phyloP scores from a whole-genome alignment of 768 basidiomycete species.

The Peribolospora kevripleyi region DNA sequence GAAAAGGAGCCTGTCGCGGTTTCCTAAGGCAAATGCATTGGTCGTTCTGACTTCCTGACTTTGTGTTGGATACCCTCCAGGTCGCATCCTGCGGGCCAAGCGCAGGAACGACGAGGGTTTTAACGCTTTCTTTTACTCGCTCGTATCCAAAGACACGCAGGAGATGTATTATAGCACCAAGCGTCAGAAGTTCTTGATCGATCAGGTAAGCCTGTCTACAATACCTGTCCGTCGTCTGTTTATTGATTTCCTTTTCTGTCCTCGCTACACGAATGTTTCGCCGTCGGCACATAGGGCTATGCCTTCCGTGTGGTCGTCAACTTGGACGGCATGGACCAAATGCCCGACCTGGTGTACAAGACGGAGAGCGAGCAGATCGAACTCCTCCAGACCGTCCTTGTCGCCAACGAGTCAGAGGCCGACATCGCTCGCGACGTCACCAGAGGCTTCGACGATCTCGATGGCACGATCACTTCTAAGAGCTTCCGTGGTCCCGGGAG shows the following conservation, averaged over 20 bases:
- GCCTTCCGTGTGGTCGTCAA: conserved; percentile 99
- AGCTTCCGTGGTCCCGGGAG: conserved; percentile 6
- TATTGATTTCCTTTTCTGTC: background rate
- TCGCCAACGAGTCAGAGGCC: conserved; percentile 72
- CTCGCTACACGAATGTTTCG: background rate
- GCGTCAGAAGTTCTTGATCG: conserved; percentile 92
- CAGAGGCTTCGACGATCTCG: conserved; percentile 51
- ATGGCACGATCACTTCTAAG: conserved; percentile 37
- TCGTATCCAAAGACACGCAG: conserved; percentile 95
- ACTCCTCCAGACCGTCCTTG: conserved; percentile 70
- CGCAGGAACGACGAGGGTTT: conserved; percentile 96
- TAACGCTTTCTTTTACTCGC: conserved; percentile 98
- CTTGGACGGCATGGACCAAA: conserved; percentile 65
- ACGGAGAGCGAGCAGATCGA: conserved; percentile 86
- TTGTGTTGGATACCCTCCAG: conserved; percentile 21
- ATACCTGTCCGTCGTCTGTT: background rate
- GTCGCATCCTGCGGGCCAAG: conserved; percentile 89
- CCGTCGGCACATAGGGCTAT: conserved; percentile 33
- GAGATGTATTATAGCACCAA: conserved; percentile 99
- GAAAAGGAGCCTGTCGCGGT: background rate
- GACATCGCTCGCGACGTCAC: conserved; percentile 62
- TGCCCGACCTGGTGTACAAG: conserved; percentile 73
- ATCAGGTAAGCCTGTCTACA: conserved; percentile 28
- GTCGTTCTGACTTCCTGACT: background rate
- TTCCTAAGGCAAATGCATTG: background rate